Percentiles rank a stretch among this genome's conserved stretches.
These are phyloP conservation scores for Silene noctiflora DNA, from an alignment of 179 eudicot genomes.

Conservation along the genomic window DNA sequence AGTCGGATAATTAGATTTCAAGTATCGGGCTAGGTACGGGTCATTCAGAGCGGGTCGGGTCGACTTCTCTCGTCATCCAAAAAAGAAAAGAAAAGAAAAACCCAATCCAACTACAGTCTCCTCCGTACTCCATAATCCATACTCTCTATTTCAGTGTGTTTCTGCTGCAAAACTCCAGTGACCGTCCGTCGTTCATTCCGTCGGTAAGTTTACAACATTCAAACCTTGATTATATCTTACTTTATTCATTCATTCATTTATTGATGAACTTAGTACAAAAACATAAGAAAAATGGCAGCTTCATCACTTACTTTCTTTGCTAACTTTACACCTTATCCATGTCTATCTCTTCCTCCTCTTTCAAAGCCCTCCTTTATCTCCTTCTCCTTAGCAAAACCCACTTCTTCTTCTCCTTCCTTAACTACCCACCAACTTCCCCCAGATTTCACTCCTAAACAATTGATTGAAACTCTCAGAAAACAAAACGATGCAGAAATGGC, in stretches of 20 bases:
- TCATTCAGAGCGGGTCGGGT: no score
- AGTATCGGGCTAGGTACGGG: no score
- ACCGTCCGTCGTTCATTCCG: not conserved
- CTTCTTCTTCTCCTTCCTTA: slow-evolving; percentile 29
- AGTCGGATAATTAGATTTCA: no score
- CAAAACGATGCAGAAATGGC: slow-evolving; percentile 63
- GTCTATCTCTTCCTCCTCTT: slow-evolving; percentile 28
- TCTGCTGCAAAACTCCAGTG: not conserved
- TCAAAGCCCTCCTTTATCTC: slow-evolving; percentile 28
- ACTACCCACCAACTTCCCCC: slow-evolving; percentile 40
- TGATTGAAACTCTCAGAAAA: slow-evolving; percentile 51
- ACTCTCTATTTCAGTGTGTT: not conserved
- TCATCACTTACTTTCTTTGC: slow-evolving; percentile 46
- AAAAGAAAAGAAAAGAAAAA: no score
- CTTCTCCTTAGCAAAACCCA: slow-evolving; percentile 20
- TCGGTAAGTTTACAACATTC: not conserved
- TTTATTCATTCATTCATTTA: not conserved
- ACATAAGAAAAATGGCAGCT: slow-evolving; percentile 24
- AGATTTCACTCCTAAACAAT: slow-evolving; percentile 60
- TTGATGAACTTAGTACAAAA: not conserved
- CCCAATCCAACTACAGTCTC: not conserved
- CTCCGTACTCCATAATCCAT: not conserved
- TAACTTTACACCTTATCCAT: slow-evolving; percentile 44
- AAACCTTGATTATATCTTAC: not conserved
- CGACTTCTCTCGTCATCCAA: no score